Conservation (phyloP, 345 rosid species). For the Populus euphratica region DNA sequence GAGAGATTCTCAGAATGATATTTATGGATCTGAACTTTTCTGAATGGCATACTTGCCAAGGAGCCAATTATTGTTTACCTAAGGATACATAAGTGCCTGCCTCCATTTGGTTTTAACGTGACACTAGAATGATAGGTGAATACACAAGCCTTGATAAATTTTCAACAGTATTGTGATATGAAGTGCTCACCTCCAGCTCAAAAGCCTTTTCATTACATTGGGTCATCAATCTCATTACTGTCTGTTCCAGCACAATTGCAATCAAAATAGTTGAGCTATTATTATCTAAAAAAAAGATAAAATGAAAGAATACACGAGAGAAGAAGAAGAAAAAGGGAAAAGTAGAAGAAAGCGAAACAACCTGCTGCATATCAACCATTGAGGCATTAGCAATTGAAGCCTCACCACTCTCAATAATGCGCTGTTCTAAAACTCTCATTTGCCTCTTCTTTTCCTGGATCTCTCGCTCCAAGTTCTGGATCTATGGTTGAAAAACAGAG, state of each 20-base stretch:
- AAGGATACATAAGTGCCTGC: neutral
- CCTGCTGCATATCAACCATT: slow-evolving; percentile 96
- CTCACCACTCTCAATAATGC: slow-evolving; percentile 84
- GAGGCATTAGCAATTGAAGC: slow-evolving; percentile 92
- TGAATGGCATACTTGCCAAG: neutral
- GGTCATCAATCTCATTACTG: slow-evolving; percentile 82
- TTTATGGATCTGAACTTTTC: neutral
- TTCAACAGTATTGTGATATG: neutral
- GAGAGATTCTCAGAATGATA: neutral
- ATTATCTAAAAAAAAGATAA: neutral
- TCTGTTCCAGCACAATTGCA: slow-evolving; percentile 50
- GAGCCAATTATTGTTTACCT: neutral
- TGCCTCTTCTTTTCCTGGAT: slow-evolving; percentile 90
- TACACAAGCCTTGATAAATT: neutral
- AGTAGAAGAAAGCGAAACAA: slow-evolving; percentile 22
- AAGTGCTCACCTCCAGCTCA: slow-evolving; percentile 80
- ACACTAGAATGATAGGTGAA: neutral
- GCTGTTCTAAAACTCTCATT: slow-evolving; percentile 80
- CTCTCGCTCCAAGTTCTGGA: slow-evolving; percentile 77
- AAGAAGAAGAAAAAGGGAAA: neutral
- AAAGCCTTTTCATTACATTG: slow-evolving; percentile 93
- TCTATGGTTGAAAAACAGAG: slow-evolving; percentile 39
- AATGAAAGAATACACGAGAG: neutral
- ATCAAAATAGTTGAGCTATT: slow-evolving; percentile 13
- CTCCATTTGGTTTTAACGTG: neutral